A percentile compares a stretch with the other conserved stretches of the same genome.
Conservation (phyloP, 176 grass and related monocot species). For the Oryza brachyantha region DNA sequence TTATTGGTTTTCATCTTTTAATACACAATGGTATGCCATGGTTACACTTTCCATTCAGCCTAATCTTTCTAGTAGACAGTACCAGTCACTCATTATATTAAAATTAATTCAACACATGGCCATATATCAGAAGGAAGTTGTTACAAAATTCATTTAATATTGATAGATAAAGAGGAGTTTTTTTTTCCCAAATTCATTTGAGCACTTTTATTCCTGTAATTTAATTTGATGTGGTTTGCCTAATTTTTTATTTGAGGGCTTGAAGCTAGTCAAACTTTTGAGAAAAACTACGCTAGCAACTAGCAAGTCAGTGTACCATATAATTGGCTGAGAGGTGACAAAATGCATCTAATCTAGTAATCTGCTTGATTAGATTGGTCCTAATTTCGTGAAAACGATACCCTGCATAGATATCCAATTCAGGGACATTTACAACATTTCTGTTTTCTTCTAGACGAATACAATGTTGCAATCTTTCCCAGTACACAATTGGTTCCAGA, state of each 20-base stretch:
- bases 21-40: not conserved
- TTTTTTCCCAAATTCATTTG: too few relatives aligned
- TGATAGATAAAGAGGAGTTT: too few relatives aligned
- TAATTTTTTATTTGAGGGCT: not conserved
- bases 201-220: too few relatives aligned
- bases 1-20: not conserved
- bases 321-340: not conserved
- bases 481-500: too few relatives aligned
- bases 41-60: not conserved
- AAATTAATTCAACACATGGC: not conserved
- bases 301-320: not conserved
- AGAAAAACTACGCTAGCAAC: not conserved
- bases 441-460: too few relatives aligned
- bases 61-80: not conserved
- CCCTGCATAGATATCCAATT: not conserved
- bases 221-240: not conserved
- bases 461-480: too few relatives aligned
- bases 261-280: not conserved
- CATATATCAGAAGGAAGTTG: not conserved
- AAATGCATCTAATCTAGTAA: not conserved
- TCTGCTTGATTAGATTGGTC: not conserved
- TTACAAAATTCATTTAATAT: too few relatives aligned
- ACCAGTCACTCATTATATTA: too few relatives aligned
- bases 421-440: too few relatives aligned
- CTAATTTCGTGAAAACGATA: not conserved